Conservation (phyloP, 345 rosid genomes). For the Odontarrhena argentea region DNA sequence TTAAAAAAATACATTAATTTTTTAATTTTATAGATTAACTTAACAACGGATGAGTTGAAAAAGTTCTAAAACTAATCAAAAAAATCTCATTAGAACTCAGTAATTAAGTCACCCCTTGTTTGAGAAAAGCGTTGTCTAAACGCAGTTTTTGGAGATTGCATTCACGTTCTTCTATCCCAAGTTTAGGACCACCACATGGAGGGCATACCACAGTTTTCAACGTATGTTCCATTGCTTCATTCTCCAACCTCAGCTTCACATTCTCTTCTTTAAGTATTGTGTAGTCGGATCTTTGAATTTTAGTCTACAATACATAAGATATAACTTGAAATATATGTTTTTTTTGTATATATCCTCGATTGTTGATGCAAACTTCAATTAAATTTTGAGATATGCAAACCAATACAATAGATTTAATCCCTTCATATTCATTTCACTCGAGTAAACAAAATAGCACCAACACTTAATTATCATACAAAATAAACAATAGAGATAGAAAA, state of each 20-base stretch:
- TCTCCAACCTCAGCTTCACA: conserved; percentile 53
- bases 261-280: conserved; percentile 55
- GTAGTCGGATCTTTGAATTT: conserved; percentile 53
- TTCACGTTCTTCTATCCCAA: conserved; percentile 49
- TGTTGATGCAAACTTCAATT: no score
- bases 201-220: conserved; percentile 62
- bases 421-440: no score
- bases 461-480: no score
- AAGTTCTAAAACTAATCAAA: no score
- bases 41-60: no score
- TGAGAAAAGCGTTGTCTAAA: conserved; percentile 50
- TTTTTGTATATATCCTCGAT: no score
- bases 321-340: no score
- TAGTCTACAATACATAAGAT: conserved; percentile 43
- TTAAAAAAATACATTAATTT: no score
- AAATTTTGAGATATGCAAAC: not conserved
- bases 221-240: conserved; percentile 55
- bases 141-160: conserved; percentile 45
- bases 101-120: conserved; percentile 48
- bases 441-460: no score
- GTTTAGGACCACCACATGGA: conserved; percentile 70
- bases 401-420: not conserved
- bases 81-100: no score
- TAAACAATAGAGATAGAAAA: no score
- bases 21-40: no score